Conservation (phyloP, 495 filamentous ascomycete genomes). For the Lophiostoma macrostomum region DNA sequence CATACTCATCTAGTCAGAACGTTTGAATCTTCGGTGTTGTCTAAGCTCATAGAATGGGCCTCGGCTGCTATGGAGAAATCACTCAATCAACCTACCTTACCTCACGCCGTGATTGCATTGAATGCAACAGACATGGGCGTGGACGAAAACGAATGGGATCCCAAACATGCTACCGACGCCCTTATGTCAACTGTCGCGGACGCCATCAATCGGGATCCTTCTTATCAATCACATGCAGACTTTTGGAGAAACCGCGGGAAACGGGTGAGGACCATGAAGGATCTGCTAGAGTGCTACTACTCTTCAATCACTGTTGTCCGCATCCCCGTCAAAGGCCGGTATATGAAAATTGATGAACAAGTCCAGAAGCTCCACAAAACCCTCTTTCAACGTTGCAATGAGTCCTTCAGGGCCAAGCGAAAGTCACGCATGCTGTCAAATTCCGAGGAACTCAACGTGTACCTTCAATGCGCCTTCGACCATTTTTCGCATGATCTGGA, state of each 20-base stretch:
- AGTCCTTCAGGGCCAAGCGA: conserved; percentile 43
- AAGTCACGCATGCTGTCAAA: conserved; percentile 49
- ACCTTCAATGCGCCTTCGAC: conserved; percentile 53
- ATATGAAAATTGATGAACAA: too few relatives aligned
- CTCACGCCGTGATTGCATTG: conserved; percentile 54
- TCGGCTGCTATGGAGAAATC: conserved; percentile 49
- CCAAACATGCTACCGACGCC: conserved; percentile 45
- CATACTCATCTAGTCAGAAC: not conserved
- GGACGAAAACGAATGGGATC: conserved; percentile 49
- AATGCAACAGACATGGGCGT: conserved; percentile 51
- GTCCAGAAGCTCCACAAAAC: too few relatives aligned
- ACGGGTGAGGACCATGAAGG: conserved; percentile 43
- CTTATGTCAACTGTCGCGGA: conserved; percentile 35
- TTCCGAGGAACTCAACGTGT: conserved; percentile 51
- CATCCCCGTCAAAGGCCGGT: conserved; percentile 50
- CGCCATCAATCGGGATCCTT: conserved; percentile 13
- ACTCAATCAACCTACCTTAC: conserved; percentile 53
- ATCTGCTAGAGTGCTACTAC: conserved; percentile 56
- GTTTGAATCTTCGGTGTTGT: conserved; percentile 36
- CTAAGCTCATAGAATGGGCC: conserved; percentile 48
- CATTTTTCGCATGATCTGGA: conserved; percentile 54
- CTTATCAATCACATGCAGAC: conserved; percentile 33
- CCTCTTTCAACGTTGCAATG: conserved; percentile 42
- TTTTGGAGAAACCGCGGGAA: conserved; percentile 39
- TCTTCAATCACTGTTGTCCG: conserved; percentile 51